Base-by-base conservation (phyloP, 495 filamentous ascomycete species). In the Neurospora discreta region DNA sequence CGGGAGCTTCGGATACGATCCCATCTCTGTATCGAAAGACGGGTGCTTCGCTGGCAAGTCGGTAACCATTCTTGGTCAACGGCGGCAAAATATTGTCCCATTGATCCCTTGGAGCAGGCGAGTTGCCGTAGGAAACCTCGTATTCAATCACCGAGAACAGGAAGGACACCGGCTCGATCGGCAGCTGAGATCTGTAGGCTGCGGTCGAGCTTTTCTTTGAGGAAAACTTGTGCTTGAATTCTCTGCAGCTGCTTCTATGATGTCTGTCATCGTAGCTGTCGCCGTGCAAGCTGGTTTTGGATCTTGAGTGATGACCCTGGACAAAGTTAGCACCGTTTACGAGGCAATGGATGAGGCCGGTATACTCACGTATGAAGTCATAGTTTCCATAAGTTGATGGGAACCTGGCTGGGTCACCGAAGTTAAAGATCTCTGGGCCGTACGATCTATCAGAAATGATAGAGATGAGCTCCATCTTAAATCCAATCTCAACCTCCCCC, bases 121-220 rank as follows among this genome's bases (percentile, higher is more conserved):
- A 39, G 39, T 39, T 39, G 39, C 39, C 39, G 39, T 39, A 39
- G 39, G 39, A 39, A 39, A 39, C 39, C 10, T 39, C 1, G 39
- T 39, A 39, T 40, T 80, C 76, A 68, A 80, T 83, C 23, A 83
- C 77, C 1, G 80, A 70, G 33, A 83, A 83, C 1, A 83, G 74
- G 68, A 83, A 83, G 3, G 65, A 65, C 10, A 40, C 15, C 0
- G 69, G 43, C 6, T 30, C 43, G 15, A 5, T 0, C 11, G 26
- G 5, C 0, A 9, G 8, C 26, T n/a, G 52, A 3, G 26, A 30
- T 8, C 3, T 6, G 13, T 16, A 3, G 11, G 44, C 8, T 16
- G 52, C 5, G 3, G 46, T 38, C 39, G 9, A 39, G 4, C 13
- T 18, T 10, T 33, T 70, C 30, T 65, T 41, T 6, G 67, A 58